Conservation (phyloP, 2,329 filamentous ascomycete species). For the Pestalotiopsis sp. region DNA sequence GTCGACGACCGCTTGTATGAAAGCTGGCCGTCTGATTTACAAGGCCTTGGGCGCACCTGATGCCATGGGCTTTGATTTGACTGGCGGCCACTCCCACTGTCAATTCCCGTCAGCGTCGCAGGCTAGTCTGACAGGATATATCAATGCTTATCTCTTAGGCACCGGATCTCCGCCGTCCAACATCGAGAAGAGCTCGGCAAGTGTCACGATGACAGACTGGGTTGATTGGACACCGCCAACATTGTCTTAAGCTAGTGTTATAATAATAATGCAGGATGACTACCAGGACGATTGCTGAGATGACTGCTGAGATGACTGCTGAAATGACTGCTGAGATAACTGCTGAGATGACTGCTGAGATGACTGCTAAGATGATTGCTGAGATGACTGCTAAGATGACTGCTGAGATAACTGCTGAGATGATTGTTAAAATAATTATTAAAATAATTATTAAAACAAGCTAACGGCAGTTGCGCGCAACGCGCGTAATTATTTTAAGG, state of each 20-base stretch:
- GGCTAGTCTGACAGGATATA: slow-evolving; percentile 54
- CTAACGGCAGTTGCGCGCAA: too few relatives aligned
- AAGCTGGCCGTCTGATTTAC: slow-evolving; percentile 55
- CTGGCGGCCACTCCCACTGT: slow-evolving; percentile 58
- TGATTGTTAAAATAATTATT: too few relatives aligned
- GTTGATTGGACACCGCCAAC: slow-evolving; percentile 43
- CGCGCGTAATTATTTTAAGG: too few relatives aligned
- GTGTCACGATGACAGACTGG: slow-evolving; percentile 41
- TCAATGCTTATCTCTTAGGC: slow-evolving; percentile 55
- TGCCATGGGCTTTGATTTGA: slow-evolving; percentile 60
- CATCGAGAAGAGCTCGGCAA: slow-evolving; percentile 41
- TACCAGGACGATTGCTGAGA: too few relatives aligned
- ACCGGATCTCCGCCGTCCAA: slow-evolving; percentile 33
- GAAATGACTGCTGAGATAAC: too few relatives aligned
- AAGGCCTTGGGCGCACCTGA: slow-evolving; percentile 53
- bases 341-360: too few relatives aligned
- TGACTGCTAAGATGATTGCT: too few relatives aligned
- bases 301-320: too few relatives aligned
- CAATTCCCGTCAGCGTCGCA: slow-evolving; percentile 55
- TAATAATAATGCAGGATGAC: too few relatives aligned
- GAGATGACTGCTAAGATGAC: too few relatives aligned
- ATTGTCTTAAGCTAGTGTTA: slow-evolving; percentile 27
- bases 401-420: too few relatives aligned
- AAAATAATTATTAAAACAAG: too few relatives aligned
- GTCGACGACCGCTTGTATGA: slow-evolving; percentile 60